These are phyloP conservation scores for Penicillium sp. DNA, from an alignment of 2,329 filamentous ascomycete genomes.

Conservation along the genomic window DNA sequence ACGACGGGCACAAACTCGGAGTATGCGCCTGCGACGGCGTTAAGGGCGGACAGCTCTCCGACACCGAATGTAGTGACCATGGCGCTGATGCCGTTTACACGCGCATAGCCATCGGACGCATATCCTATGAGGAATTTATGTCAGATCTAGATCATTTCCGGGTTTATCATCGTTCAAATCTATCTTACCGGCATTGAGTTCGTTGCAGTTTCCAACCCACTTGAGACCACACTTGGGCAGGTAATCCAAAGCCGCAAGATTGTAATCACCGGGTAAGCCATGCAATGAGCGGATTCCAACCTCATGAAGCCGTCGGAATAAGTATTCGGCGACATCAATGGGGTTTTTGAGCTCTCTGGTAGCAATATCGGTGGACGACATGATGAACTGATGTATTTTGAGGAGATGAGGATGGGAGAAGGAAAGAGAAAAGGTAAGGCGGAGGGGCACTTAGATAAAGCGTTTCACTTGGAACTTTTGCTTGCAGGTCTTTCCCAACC, in stretches of 20 bases:
- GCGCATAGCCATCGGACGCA: conserved; percentile 76
- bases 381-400: conserved; percentile 6
- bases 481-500: background rate
- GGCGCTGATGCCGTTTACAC: conserved; percentile 68
- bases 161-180: background rate
- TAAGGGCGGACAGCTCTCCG: conserved; percentile 65
- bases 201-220: conserved; percentile 63
- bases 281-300: conserved; percentile 52
- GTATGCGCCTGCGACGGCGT: conserved; percentile 71
- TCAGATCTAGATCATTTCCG: background rate
- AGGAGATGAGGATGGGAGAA: background rate
- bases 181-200: conserved; percentile 56
- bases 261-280: conserved; percentile 64
- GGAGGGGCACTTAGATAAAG: background rate
- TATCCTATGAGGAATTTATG: conserved; percentile 52
- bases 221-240: conserved; percentile 53
- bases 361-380: conserved; percentile 44
- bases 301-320: conserved; percentile 51
- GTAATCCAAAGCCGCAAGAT: conserved; percentile 62
- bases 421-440: background rate
- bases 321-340: conserved; percentile 49
- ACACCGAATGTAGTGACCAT: conserved; percentile 75
- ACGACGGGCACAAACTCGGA: conserved; percentile 70
- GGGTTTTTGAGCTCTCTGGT: conserved; percentile 46
- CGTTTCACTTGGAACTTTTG: background rate